Evolutionary conservation across 192 early-diverging fungal species (phyloP).

Genomic region (Geranomyces variabilis): DNA sequence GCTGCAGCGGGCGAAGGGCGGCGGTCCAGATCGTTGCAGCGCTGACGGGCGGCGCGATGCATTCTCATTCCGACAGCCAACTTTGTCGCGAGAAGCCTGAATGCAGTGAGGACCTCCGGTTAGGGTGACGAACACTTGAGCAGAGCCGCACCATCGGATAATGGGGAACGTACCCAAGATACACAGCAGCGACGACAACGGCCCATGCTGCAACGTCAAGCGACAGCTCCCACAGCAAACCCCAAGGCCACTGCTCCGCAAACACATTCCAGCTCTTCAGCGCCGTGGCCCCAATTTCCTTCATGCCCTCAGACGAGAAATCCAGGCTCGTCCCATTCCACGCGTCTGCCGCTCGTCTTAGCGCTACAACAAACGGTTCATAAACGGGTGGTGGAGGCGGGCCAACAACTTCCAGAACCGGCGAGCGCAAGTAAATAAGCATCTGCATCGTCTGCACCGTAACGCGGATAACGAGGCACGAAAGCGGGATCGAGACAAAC

Average conservation of each 20-base stretch:
- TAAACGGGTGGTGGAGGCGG: not conserved
- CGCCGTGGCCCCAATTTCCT: not conserved
- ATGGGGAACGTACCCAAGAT: conserved; percentile 2
- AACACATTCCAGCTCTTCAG: not conserved
- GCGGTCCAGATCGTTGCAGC: conserved; percentile 10
- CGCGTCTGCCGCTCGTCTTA: not conserved
- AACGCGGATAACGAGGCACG: conserved; percentile 70
- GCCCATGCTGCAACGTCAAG: conserved; percentile 10
- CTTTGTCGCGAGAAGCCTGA: conserved; percentile 66
- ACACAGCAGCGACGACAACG: not conserved
- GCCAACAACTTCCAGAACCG: not conserved
- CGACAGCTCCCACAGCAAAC: not conserved
- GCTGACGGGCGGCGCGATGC: conserved; percentile 64
- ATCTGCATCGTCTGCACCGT: conserved; percentile 55
- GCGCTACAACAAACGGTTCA: not conserved
- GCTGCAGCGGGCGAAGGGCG: not conserved
- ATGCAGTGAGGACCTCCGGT: too few species aligned
- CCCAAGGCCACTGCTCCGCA: not conserved
- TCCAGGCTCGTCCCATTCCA: not conserved
- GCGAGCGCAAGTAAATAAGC: conserved; percentile 36
- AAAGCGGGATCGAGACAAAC: conserved; percentile 77
- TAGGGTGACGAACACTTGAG: too few species aligned
- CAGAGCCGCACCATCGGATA: not conserved
- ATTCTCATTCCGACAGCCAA: conserved; percentile 77
- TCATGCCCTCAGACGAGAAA: not conserved